phyloP scores from a whole-genome alignment of 1,284 basidiomycete genomes.

The Takashimella tepidaria region DNA sequence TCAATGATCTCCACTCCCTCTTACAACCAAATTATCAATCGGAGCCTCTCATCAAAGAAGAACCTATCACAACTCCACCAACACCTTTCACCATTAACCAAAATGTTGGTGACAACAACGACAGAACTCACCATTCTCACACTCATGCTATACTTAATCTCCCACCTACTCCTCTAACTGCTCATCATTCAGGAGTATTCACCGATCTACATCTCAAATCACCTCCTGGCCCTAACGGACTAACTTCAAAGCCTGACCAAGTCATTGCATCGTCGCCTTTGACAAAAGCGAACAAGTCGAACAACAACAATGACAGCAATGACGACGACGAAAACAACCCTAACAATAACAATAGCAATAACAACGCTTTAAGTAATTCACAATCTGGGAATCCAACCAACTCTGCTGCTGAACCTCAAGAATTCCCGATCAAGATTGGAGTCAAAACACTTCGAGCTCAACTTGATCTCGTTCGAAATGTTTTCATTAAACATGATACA shows the following conservation, averaged over 20 bases:
- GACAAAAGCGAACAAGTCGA: too few relatives aligned
- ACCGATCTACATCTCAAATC: background rate
- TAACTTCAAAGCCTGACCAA: background rate
- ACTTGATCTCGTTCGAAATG: conserved; percentile 28
- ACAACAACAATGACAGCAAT: too few relatives aligned
- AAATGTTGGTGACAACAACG: too few relatives aligned
- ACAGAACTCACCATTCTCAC: conserved; percentile 6
- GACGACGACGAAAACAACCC: too few relatives aligned
- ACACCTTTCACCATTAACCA: conserved; percentile 4
- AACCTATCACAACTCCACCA: conserved; percentile 1
- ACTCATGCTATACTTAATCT: conserved; percentile 6
- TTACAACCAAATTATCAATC: background rate
- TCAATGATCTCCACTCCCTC: background rate
- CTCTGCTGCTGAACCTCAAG: conserved; percentile 31
- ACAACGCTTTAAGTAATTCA: too few relatives aligned
- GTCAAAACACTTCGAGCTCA: conserved; percentile 30
- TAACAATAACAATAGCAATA: too few relatives aligned
- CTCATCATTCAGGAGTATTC: conserved; percentile 5
- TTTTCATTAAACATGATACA: conserved; percentile 33
- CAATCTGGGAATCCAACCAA: conserved; percentile 15
- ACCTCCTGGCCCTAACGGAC: background rate
- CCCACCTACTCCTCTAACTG: conserved; percentile 28
- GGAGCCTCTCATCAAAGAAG: background rate
- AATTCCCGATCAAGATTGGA: conserved; percentile 29
- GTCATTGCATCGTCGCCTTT: too few relatives aligned